These are phyloP conservation scores for Discostella pseudostelligera DNA, from an alignment of 108 stramenopile species.

Conservation along the genomic window DNA sequence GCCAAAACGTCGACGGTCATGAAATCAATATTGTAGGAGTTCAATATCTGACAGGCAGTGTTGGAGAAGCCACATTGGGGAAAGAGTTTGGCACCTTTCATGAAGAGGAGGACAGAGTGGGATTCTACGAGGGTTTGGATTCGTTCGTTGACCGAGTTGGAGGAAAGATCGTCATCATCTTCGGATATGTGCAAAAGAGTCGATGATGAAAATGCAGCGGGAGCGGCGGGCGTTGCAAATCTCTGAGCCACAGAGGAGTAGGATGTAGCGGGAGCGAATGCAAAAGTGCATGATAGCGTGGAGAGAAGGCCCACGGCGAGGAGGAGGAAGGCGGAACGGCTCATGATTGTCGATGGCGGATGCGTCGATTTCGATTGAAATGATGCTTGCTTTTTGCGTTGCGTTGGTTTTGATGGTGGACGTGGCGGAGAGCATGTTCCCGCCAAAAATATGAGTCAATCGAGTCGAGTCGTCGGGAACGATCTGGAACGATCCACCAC, in stretches of 20 bases:
- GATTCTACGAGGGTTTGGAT: conserved; percentile 76
- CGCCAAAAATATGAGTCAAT: too few species aligned
- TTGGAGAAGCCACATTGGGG: conserved; percentile 97
- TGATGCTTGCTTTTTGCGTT: too few species aligned
- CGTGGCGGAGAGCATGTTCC: too few species aligned
- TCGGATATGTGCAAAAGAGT: conserved; percentile 24
- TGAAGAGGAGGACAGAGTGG: conserved; percentile 91
- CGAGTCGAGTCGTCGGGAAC: too few species aligned
- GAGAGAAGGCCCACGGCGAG: conserved; percentile 4
- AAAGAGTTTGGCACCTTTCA: conserved; percentile 95
- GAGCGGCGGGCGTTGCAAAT: neutral
- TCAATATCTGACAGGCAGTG: conserved; percentile 91
- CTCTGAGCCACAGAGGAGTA: neutral
- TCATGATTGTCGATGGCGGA: conserved; percentile 7
- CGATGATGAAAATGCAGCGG: neutral
- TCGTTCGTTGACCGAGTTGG: conserved; percentile 48
- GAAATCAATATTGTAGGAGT: conserved; percentile 78
- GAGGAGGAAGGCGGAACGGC: conserved; percentile 4
- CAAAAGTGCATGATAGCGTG: conserved; percentile 14
- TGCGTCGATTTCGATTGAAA: too few species aligned
- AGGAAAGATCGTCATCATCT: neutral
- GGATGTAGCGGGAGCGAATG: conserved; percentile 10
- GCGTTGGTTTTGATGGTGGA: too few species aligned
- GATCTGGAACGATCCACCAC: too few species aligned
- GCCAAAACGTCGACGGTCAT: conserved; percentile 75